Conservation (phyloP, 495 filamentous ascomycete species). For the Tricharina praecox region DNA sequence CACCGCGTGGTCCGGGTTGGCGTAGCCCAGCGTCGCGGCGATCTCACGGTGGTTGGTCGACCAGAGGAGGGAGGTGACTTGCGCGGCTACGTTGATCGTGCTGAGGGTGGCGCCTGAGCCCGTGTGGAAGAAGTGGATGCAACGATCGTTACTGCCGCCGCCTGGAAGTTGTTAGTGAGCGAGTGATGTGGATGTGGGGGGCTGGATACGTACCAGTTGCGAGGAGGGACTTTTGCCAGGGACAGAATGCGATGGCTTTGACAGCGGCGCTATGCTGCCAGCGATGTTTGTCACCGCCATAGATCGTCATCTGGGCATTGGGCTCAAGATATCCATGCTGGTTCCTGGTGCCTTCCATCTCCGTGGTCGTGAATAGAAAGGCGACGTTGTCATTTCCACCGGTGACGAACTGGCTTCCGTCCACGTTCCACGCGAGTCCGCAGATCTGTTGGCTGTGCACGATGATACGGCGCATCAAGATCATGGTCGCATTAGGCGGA, state of each 20-base stretch:
- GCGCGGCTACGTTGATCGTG: constrained; percentile 80
- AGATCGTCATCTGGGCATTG: not conserved
- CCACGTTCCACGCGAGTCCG: constrained; percentile 71
- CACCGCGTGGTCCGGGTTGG: constrained; percentile 80
- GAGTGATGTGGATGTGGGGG: not conserved
- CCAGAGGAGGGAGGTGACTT: constrained; percentile 90
- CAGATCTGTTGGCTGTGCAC: constrained; percentile 85
- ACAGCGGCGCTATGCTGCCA: constrained; percentile 75
- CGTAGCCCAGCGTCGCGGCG: constrained; percentile 82
- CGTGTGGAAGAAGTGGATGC: constrained; percentile 91
- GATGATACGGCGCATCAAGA: constrained; percentile 53
- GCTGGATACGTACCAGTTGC: constrained; percentile 45
- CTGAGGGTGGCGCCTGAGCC: constrained; percentile 69
- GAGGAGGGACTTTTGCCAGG: constrained; percentile 74
- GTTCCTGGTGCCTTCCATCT: constrained; percentile 14
- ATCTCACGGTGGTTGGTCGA: constrained; percentile 72
- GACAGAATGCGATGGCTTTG: constrained; percentile 94
- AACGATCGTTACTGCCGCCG: constrained; percentile 81
- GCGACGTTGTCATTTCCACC: constrained; percentile 88
- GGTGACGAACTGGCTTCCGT: constrained; percentile 61
- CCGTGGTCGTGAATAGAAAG: constrained; percentile 56
- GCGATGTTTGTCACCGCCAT: constrained; percentile 48
- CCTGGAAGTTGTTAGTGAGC: constrained; percentile 30
- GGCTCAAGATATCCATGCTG: not conserved
- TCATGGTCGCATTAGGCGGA: constrained; percentile 50